Conservation (phyloP, 1,139 yeast genomes). For the Geotrichum klebahnii region DNA sequence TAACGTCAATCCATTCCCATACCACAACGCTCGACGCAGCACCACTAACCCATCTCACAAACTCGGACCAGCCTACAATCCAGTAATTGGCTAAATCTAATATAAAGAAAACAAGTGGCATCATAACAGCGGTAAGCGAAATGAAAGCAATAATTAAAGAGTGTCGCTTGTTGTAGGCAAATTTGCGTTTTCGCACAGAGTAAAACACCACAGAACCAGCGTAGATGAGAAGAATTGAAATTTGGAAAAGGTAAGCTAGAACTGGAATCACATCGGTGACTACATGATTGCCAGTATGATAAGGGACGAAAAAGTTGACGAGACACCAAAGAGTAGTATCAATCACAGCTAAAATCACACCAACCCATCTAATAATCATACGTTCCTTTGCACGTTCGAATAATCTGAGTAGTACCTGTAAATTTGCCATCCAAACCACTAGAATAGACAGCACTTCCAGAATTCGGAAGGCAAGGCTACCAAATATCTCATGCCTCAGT, state of each 20-base stretch:
- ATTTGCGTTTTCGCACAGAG: constrained; percentile 52
- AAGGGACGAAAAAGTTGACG: constrained; percentile 28
- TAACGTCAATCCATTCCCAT: constrained; percentile 88
- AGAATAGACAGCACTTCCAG: constrained; percentile 62
- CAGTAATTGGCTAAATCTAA: constrained; percentile 72
- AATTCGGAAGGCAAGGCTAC: constrained; percentile 50
- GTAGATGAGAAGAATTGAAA: constrained; percentile 69
- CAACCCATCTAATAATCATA: constrained; percentile 57
- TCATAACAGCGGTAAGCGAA: constrained; percentile 55
- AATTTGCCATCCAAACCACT: constrained; percentile 68
- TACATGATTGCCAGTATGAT: constrained; percentile 43
- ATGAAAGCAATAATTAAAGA: constrained; percentile 55
- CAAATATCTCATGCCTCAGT: constrained; percentile 49
- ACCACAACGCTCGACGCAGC: constrained; percentile 54
- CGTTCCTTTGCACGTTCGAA: constrained; percentile 68
- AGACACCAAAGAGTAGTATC: constrained; percentile 27
- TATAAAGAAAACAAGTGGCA: constrained; percentile 71
- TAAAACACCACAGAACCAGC: constrained; percentile 65
- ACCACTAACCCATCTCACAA: constrained; percentile 57
- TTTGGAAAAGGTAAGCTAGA: constrained; percentile 67
- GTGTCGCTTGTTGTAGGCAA: constrained; percentile 50
- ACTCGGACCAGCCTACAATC: constrained; percentile 71
- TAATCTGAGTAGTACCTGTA: constrained; percentile 67
- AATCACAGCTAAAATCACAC: constrained; percentile 52
- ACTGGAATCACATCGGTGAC: constrained; percentile 54